phyloP scores from a whole-genome alignment of 2,329 filamentous ascomycete species.

The Proliferodiscus dingleyae region DNA sequence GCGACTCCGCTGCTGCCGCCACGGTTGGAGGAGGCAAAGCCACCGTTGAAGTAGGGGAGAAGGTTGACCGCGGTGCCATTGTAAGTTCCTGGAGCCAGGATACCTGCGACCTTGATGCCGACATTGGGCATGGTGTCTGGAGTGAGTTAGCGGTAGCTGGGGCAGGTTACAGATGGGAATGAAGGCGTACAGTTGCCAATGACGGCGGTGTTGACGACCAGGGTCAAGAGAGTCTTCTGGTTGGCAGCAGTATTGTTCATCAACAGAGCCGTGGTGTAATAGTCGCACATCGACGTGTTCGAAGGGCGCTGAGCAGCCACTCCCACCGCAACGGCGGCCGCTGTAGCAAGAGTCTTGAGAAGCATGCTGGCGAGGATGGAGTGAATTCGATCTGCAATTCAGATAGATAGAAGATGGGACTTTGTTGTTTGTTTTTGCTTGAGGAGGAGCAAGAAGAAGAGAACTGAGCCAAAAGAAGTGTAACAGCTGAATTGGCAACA shows the following conservation, averaged over 20 bases:
- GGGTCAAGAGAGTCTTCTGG: slow-evolving; percentile 50
- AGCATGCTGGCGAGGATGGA: slow-evolving; percentile 20
- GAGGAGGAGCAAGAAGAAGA: too few species aligned
- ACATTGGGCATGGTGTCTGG: slow-evolving; percentile 50
- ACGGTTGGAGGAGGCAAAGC: slow-evolving; percentile 48
- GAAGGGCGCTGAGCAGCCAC: slow-evolving; percentile 39
- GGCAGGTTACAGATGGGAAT: not conserved
- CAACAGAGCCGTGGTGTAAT: slow-evolving; percentile 56
- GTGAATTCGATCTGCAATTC: not conserved
- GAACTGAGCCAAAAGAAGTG: slow-evolving; percentile 5
- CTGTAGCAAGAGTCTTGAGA: slow-evolving; percentile 19
- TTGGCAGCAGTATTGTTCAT: slow-evolving; percentile 55
- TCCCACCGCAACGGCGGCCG: slow-evolving; percentile 7
- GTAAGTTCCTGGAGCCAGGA: slow-evolving; percentile 46
- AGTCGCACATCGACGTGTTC: slow-evolving; percentile 54
- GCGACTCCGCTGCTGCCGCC: slow-evolving; percentile 41
- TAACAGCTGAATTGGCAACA: too few species aligned
- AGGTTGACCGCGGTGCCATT: slow-evolving; percentile 50
- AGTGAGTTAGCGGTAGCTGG: slow-evolving; percentile 1
- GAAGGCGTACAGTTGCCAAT: slow-evolving; percentile 51
- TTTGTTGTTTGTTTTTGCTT: not conserved
- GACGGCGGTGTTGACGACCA: slow-evolving; percentile 58
- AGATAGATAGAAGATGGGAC: too few species aligned
- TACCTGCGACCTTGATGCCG: slow-evolving; percentile 50
- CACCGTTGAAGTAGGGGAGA: slow-evolving; percentile 55